A percentile compares a stretch with the other conserved stretches of the same genome.
These are phyloP conservation scores for Ploettnerulaceae sp. DNA, from an alignment of 2,329 filamentous ascomycete species.

Conservation along the genomic window DNA sequence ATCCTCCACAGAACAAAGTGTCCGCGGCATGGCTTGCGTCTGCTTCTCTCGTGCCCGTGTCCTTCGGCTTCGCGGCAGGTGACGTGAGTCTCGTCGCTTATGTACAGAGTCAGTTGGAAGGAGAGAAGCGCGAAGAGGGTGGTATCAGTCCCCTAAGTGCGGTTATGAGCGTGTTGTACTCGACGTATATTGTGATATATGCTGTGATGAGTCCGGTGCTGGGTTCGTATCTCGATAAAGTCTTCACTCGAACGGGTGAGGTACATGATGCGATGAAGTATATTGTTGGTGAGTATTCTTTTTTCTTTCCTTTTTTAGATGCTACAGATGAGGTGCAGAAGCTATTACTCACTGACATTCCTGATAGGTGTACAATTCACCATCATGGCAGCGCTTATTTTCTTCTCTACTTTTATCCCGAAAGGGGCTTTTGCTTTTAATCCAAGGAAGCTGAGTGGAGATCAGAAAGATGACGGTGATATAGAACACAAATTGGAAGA, in stretches of 20 bases:
- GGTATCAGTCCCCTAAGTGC: not conserved
- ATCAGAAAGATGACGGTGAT: not conserved
- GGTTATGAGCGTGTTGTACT: conserved; percentile 2
- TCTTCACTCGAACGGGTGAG: not conserved
- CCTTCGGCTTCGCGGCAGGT: conserved; percentile 3
- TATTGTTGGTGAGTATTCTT: not conserved
- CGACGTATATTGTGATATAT: conserved; percentile 1
- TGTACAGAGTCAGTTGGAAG: conserved; percentile 1
- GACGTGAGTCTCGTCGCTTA: conserved; percentile 4
- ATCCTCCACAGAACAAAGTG: not conserved
- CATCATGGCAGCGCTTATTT: not conserved
- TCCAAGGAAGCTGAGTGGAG: not conserved
- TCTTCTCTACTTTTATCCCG: not conserved
- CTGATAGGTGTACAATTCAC: not conserved
- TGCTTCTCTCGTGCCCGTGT: not conserved
- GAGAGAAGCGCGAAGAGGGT: not conserved
- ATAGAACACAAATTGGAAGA: not conserved
- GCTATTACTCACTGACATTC: too few species aligned
- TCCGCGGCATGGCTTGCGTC: not conserved
- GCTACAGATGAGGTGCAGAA: not conserved
- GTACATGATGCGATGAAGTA: not conserved
- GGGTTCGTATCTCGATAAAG: not conserved
- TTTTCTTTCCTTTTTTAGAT: not conserved
- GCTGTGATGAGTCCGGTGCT: conserved; percentile 1
- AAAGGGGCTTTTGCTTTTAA: not conserved